Evolutionary conservation across 2,329 filamentous ascomycete species (phyloP), one percentile per base, ranked within the genome.

Genomic region (Hymenoscyphus fraxineus): DNA sequence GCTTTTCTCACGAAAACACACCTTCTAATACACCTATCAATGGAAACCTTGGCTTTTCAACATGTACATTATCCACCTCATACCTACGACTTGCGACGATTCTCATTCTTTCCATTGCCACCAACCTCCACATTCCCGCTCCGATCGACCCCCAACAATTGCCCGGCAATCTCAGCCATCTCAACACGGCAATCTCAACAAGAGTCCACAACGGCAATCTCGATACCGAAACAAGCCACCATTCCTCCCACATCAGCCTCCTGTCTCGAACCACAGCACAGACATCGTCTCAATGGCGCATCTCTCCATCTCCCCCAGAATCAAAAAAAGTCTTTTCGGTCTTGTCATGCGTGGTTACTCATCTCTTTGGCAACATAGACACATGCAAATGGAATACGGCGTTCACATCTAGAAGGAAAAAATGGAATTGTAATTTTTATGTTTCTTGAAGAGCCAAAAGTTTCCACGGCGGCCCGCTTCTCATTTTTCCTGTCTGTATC

Each of bases 41-140:
- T 64, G 62, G 44, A 54, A 62, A 55, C 47, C 41, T 63, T 59
- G 59, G 57, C 41, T 61, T 62, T 51, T 51, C 19, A 22, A 51
- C 58, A 60, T 70, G 68, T 71, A 72, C 51, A 70, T 60, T 69
- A 71, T 60, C 59, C 13, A 67, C 35, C 47, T 41, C 59, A 66
- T 66, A 65, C 61, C 44, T 47, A 73, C 66, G 71, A 73, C 64
- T 64, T 65, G 64, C 66, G 65, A 73, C 71, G 71, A 73, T 69
- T 73, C 68, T 73, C 68, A 64, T 70, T 69, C 66, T 61, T 66
- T 64, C 63, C 59, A 70, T 69, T 65, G 59, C 64, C 62, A 62
- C 41, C 61, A 54, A 63, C 35, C 35, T 65, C 65, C 59, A 64
- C 68, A 69, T 67, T 69, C 70, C 66, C 61, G 64, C 32, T 19